phyloP scores from a whole-genome alignment of 768 basidiomycete genomes.

The Exsudoporus frostii region DNA sequence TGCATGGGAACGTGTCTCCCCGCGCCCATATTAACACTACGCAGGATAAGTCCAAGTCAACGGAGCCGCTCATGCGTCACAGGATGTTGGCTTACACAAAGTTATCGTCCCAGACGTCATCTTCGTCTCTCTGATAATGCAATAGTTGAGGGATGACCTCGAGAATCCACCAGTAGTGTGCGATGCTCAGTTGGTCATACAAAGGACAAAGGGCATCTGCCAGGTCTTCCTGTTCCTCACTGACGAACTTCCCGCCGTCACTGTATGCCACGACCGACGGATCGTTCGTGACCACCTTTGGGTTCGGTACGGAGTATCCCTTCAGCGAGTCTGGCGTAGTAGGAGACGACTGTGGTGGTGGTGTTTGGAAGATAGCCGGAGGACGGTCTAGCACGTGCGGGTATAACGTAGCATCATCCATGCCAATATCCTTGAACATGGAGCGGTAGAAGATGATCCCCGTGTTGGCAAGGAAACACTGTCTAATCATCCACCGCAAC shows the following conservation, averaged over 20 bases:
- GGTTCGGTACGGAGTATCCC: slow-evolving; percentile 4
- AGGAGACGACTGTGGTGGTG: slow-evolving; percentile 8
- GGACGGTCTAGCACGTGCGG: slow-evolving; percentile 41
- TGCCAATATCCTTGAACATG: slow-evolving; percentile 40
- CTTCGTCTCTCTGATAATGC: slow-evolving; percentile 27
- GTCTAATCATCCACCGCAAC: slow-evolving; percentile 75
- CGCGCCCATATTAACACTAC: slow-evolving; percentile 37
- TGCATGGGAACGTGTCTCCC: slow-evolving; percentile 44
- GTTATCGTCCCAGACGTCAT: slow-evolving; percentile 11
- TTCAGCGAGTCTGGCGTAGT: slow-evolving; percentile 12
- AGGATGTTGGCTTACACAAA: slow-evolving; percentile 16
- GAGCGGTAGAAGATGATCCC: slow-evolving; percentile 58
- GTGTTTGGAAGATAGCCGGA: slow-evolving; percentile 35
- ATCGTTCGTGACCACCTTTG: slow-evolving; percentile 15
- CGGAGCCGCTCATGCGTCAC: neutral
- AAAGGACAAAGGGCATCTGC: slow-evolving; percentile 49
- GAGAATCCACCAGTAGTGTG: slow-evolving; percentile 61
- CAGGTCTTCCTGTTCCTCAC: slow-evolving; percentile 64
- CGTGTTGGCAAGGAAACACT: slow-evolving; percentile 52
- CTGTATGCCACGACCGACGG: slow-evolving; percentile 17
- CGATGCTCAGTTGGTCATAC: slow-evolving; percentile 55
- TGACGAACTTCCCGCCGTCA: slow-evolving; percentile 24
- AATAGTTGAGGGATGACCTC: slow-evolving; percentile 46
- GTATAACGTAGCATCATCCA: slow-evolving; percentile 48
- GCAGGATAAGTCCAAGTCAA: neutral